Evolutionary conservation across 345 rosid genomes (phyloP), one percentile per base, ranked within the genome.

Genomic region (Murraya koenigii): DNA sequence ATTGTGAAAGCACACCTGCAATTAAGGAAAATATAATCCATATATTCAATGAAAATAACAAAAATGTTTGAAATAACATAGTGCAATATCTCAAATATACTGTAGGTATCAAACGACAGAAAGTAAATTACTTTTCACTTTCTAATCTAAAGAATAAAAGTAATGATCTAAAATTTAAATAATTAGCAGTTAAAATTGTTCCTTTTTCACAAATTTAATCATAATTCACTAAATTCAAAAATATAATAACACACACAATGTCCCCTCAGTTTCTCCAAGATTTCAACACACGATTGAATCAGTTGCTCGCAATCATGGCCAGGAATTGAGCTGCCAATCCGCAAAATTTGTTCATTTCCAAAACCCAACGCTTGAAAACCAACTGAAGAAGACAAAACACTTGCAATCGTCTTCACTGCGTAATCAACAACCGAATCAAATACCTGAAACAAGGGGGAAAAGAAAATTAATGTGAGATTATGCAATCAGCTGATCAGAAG

Each of bases 371-470:
- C 89, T 59, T 82, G 77, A 76, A 86, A 94, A 36, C 19, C 55
- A 62, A 76, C 67, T 13, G 97, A 94, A 82, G 90, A 86, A 38
- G 88, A 80, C 80, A 94, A 82, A 8, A 80, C 87, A 72, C 82
- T 79, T 8, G 82, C 80, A 59, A 92, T 87, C n/a, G 97, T 89
- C 82, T 71, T 79, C 87, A 87, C 87, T 67, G 85, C 35, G 79
- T 70, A 88, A 81, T 89, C 91, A 77, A 82, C 74, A 78, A 63
- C 58, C 72, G 91, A 86, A 83, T 88, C 90, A 66, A 90, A 89
- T 75, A 92, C 97, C 97, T 92, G 71, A 67, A 72, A 44, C 20
- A 19, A 17, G 5, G 22, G 47, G 32, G 2, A 19, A 54, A 41
- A n/a, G 52, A 71, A 25, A 36, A 39, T 39, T 3, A 41, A 41